Percentiles rank a stretch among this genome's conserved stretches.
Conservation (phyloP, 305 asterid species). For the Withania somnifera region DNA sequence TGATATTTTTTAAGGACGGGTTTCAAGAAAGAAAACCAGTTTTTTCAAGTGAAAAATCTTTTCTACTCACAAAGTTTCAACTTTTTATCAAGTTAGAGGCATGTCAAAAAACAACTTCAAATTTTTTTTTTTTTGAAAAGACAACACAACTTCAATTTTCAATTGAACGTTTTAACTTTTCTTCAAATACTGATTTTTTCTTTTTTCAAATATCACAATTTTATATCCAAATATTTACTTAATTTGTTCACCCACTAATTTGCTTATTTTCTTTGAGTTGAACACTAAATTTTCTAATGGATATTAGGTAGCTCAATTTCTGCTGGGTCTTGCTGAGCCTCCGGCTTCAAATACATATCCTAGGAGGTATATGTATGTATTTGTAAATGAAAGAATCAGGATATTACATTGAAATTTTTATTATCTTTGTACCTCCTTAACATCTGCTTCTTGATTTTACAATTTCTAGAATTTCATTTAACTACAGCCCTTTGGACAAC, state of each 20-base stretch:
- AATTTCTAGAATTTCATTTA: not conserved
- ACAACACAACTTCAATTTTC: not conserved
- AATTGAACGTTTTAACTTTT: not conserved
- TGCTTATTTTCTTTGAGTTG: not conserved
- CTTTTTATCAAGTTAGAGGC: not conserved
- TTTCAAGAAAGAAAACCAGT: not conserved
- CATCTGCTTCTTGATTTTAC: not conserved
- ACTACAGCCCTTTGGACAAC: not conserved
- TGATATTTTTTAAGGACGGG: not conserved
- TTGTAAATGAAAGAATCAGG: not conserved
- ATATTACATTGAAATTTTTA: too few relatives aligned
- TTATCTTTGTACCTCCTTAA: not conserved
- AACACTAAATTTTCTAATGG: not conserved
- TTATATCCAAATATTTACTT: not conserved
- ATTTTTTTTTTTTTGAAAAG: too few relatives aligned
- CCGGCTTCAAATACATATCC: conserved; percentile 64
- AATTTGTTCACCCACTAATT: conserved; percentile 1
- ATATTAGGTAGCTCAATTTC: conserved; percentile 75
- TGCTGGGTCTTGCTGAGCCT: conserved; percentile 86
- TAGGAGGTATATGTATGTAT: conserved; percentile 36
- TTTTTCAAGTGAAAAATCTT: not conserved
- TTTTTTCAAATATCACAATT: not conserved
- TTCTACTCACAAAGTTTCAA: not conserved
- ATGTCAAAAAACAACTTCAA: not conserved
- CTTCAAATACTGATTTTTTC: conserved; percentile 6